Percentiles rank a stretch among this genome's conserved stretches.
Evolutionary conservation across 805 yeast species (phyloP).

Genomic region (Ogataea parapolymorpha): DNA sequence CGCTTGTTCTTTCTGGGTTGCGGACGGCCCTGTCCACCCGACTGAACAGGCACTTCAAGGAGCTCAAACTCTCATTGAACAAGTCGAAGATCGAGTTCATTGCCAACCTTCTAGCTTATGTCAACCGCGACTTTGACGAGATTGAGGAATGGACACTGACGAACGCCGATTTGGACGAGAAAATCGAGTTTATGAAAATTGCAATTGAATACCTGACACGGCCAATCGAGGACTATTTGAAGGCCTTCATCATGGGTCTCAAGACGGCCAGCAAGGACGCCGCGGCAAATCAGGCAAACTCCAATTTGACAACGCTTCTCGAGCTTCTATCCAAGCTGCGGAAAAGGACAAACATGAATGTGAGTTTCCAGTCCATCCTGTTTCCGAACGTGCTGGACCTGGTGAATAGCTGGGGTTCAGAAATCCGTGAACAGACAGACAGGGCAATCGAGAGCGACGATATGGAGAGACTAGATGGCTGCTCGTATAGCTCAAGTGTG

Average conservation of each 20-base stretch:
- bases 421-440: slow-evolving; percentile 31
- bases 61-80: slow-evolving; percentile 13
- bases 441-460: slow-evolving; percentile 57
- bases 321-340: slow-evolving; percentile 14
- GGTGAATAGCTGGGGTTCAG: slow-evolving; percentile 26
- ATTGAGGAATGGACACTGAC: slow-evolving; percentile 25
- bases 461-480: slow-evolving; percentile 40
- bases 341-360: slow-evolving; percentile 17
- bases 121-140: slow-evolving; percentile 23
- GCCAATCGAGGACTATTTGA: slow-evolving; percentile 21
- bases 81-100: slow-evolving; percentile 15
- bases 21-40: slow-evolving; percentile 10
- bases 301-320: slow-evolving; percentile 12
- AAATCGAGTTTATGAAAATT: slow-evolving; percentile 19
- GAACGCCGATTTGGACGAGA: slow-evolving; percentile 21
- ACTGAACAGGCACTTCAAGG: slow-evolving; percentile 11
- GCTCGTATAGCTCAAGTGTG: slow-evolving; percentile 29
- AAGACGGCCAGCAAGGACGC: slow-evolving; percentile 5
- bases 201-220: slow-evolving; percentile 18
- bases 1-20: slow-evolving; percentile 13
- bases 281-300: slow-evolving; percentile 4
- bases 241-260: slow-evolving; percentile 15
- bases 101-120: slow-evolving; percentile 17
- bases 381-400: slow-evolving; percentile 22
- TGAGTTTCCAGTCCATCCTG: slow-evolving; percentile 26